Base-by-base conservation (phyloP, 768 basidiomycete species). In the Lactarius quietus region DNA sequence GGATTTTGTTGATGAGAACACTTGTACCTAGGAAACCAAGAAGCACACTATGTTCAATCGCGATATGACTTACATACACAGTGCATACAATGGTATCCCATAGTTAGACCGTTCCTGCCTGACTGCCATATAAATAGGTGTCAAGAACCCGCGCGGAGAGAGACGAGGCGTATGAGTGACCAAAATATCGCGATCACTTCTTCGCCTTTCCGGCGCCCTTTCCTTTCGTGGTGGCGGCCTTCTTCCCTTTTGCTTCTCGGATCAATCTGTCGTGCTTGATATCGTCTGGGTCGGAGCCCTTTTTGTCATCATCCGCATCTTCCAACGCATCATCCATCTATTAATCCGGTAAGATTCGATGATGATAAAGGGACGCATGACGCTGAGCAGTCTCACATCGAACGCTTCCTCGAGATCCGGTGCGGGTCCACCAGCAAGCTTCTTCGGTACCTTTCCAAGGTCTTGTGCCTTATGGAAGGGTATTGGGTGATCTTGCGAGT, bases 371-470 rank as follows among this genome's bases (percentile, higher is more conserved):
- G 20, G n/a, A 12, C 58, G 15, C 3, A 54, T 33, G 36, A 51
- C 18, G 4, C 38, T 15, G 56, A 12, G 39, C 0, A 57, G 5
- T 76, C 86, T 72, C 68, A 92, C 89, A 68, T 92, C 93, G 68
- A 88, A 90, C 0, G 88, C 95, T 58, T 98, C 96, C 73, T 98
- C 96, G 23, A 94, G 81, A 77, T 98, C 96, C 0, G 96, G 94
- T 12, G 85, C 84, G 6, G 90, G 84, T 4, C 86, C 91, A 52
- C 76, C 77, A 1, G 86, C 84, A 43, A 95, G 80, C 71, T 90
- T 95, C 83, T 93, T 95, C 1, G 89, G 86, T 6, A 72, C 79
- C 73, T 90, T 93, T 20, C 91, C 90, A 10, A 93, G 77, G 68
- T 93, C 90, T 67, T 83, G 79, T 3, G 89, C 92, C 71, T 94